These are phyloP conservation scores for Lagenaria siceraria DNA, from an alignment of 306 rosid species.

Conservation along the genomic window DNA sequence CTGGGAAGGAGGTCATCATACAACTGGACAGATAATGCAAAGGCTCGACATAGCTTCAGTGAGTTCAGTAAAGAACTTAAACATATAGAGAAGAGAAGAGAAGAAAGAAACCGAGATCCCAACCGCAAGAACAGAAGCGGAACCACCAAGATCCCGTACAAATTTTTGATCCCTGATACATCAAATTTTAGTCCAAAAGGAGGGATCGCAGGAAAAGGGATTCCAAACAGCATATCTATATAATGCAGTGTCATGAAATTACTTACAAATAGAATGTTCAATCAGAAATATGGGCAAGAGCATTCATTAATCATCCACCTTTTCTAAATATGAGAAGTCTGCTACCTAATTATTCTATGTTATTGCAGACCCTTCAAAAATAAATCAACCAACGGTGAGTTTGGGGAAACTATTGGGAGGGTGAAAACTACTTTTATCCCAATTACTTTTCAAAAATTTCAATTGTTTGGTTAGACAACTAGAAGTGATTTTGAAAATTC, in stretches of 20 bases:
- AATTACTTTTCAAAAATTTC: neutral
- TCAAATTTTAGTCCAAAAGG: slow-evolving; percentile 25
- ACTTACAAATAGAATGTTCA: neutral
- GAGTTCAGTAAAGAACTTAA: slow-evolving; percentile 34
- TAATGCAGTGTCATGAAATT: slow-evolving; percentile 9
- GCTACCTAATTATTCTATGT: neutral
- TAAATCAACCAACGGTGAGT: neutral
- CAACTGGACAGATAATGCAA: slow-evolving; percentile 41
- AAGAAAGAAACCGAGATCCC: slow-evolving; percentile 36
- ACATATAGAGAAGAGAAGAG: slow-evolving; percentile 35
- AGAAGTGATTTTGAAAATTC: neutral
- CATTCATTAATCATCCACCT: neutral
- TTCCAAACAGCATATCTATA: slow-evolving; percentile 50
- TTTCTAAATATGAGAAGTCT: neutral
- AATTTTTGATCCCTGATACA: slow-evolving; percentile 29
- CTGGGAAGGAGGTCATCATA: slow-evolving; percentile 38
- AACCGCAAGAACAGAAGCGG: slow-evolving; percentile 51
- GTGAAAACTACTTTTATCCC: neutral
- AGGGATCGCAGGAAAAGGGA: slow-evolving; percentile 32
- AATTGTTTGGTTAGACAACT: neutral
- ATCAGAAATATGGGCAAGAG: neutral
- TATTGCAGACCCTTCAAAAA: neutral
- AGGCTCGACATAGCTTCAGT: slow-evolving; percentile 25
- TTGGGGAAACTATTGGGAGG: neutral
- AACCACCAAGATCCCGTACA: slow-evolving; percentile 31